Evolutionary conservation across 2,329 filamentous ascomycete genomes (phyloP).

Genomic region (Leptographium lundbergii): DNA sequence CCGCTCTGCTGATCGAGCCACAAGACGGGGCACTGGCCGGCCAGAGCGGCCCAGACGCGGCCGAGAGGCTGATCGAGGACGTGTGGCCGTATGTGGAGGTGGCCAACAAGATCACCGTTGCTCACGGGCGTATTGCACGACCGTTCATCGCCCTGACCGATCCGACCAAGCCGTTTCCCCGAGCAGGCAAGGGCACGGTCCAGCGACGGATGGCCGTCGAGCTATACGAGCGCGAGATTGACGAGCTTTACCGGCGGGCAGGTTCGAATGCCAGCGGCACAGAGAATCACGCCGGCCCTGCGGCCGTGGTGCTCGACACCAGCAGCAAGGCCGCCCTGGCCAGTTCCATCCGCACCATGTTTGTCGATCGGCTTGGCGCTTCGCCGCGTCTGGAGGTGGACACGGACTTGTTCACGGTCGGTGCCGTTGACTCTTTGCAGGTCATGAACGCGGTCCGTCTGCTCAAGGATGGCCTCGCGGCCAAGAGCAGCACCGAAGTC

Average conservation of each 20-base stretch:
- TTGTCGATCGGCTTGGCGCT: conserved; percentile 16
- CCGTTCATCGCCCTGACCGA: conserved; percentile 26
- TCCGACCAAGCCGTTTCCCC: conserved; percentile 28
- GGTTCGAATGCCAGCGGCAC: neutral
- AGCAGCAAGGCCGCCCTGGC: conserved; percentile 16
- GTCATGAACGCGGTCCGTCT: conserved; percentile 25
- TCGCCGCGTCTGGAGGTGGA: conserved; percentile 17
- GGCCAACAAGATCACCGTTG: conserved; percentile 29
- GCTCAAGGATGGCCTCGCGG: conserved; percentile 20
- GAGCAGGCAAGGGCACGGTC: conserved; percentile 32
- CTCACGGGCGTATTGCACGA: conserved; percentile 31
- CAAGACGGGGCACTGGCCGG: neutral
- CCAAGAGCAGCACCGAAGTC: conserved; percentile 15
- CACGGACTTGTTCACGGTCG: conserved; percentile 25
- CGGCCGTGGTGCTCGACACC: conserved; percentile 16
- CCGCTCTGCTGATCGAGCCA: conserved; percentile 32
- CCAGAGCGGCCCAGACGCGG: neutral
- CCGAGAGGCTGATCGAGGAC: conserved; percentile 21
- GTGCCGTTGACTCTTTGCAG: conserved; percentile 28
- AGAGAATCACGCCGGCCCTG: conserved; percentile 7
- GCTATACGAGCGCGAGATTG: conserved; percentile 21
- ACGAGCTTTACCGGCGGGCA: conserved; percentile 22
- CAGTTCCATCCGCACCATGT: conserved; percentile 19
- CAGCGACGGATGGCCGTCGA: conserved; percentile 27
- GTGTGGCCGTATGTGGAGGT: conserved; percentile 30